Base-by-base conservation (phyloP, 129 eudicot species). In the Tagetes erecta region DNA sequence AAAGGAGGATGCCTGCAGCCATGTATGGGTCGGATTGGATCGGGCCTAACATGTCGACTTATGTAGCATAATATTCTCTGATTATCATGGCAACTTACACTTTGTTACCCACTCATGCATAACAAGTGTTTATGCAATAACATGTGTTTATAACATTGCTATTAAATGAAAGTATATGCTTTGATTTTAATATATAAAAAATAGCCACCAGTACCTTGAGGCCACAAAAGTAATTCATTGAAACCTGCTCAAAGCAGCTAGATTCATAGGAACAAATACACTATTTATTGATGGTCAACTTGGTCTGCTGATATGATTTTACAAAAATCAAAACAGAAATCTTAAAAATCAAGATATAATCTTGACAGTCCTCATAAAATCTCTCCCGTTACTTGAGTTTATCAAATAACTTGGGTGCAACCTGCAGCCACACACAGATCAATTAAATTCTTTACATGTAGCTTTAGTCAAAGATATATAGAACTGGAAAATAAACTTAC, bases 371-470 rank as follows among this genome's bases (percentile, higher is more conserved):
- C 41, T 47, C 62, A 41, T 67, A 63, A 62, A 33, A 53, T 49
- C 66, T 41, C 60, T 58, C 45, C 68, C 60, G 53, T 82, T 78
- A 89, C 81, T 89, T 86, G 9, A 89, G 92, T 46, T 83, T 73
- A 71, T 65, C 58, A 49, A 89, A 84, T 56, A 89, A 74, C 85
- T 83, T 89, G 9, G 88, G 82, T 8, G 96, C 96, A 14, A 85
- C 96, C 96, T 89, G 87, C 67, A 77, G 45, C 64, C 37, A 55
- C 51, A 33, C 49, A 8, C 8, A 70, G 67, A 82, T 73, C 33
- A 11, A 33, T 1, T 1, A 68, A 5, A 27, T 60, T 4, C 64
- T 41, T 49, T 4, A 34, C 51, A 35, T 20, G 52, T 13, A 31
- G 38, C 56, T 68, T n/a, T 13, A 37, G 2, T n/a, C 44, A 34